Conservation (phyloP, 768 basidiomycete species). For the Crassisporium funariophilum region DNA sequence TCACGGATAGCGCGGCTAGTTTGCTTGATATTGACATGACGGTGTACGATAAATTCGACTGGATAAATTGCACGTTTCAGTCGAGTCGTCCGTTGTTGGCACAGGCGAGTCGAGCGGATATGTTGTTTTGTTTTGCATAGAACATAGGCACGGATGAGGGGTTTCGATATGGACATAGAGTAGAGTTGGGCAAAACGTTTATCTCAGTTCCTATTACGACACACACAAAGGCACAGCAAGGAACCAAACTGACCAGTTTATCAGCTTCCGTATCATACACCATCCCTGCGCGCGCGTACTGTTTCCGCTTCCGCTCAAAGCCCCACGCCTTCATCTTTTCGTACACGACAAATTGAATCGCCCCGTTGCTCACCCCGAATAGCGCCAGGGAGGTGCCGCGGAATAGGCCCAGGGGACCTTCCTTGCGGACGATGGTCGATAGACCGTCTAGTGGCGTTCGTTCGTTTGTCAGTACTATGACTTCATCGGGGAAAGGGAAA, state of each 20-base stretch:
- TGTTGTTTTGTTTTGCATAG: too few species aligned
- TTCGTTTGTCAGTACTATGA: neutral
- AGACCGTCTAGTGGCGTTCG: conserved; percentile 79
- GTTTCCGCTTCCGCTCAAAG: conserved; percentile 73
- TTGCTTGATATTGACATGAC: conserved; percentile 92
- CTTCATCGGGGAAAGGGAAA: neutral
- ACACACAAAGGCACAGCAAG: neutral
- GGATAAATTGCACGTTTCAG: neutral
- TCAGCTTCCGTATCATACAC: conserved; percentile 74
- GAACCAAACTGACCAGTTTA: conserved; percentile 68
- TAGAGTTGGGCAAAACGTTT: too few species aligned
- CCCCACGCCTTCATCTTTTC: conserved; percentile 95
- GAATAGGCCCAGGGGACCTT: conserved; percentile 82
- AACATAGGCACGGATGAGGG: too few species aligned
- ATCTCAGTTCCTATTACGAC: too few species aligned
- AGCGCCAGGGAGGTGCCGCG: conserved; percentile 87
- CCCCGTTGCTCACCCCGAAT: conserved; percentile 92
- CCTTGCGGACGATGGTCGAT: conserved; percentile 63
- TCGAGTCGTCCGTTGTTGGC: too few species aligned
- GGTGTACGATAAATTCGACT: conserved; percentile 93
- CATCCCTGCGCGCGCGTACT: conserved; percentile 60
- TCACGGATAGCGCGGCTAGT: conserved; percentile 75
- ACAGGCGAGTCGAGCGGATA: too few species aligned
- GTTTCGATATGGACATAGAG: too few species aligned
- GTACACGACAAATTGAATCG: conserved; percentile 94